Percentiles rank a stretch among this genome's conserved stretches.
phyloP scores from a whole-genome alignment of 2,329 filamentous ascomycete species.

The Chrysoporthe cubensis region DNA sequence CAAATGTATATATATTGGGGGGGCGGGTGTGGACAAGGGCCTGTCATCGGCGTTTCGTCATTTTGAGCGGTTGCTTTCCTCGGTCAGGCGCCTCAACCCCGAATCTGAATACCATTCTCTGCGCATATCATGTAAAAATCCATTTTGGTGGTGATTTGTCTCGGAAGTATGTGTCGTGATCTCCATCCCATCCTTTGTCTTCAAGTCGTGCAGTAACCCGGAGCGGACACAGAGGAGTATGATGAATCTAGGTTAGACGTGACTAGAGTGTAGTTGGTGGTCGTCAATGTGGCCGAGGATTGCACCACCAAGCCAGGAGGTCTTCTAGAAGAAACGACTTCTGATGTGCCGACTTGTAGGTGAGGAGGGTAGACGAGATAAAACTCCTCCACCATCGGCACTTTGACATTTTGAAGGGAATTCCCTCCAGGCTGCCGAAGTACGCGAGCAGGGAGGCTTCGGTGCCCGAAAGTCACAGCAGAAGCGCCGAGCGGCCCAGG shows the following conservation, averaged over 20 bases:
- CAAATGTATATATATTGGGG: too few relatives aligned
- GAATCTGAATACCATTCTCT: neutral
- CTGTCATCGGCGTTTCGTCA: neutral
- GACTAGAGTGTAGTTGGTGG: neutral
- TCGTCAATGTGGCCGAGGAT: conserved; percentile 4
- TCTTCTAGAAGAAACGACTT: conserved; percentile 6
- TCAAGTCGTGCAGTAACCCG: neutral
- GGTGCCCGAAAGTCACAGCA: conserved; percentile 13
- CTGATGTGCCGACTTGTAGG: neutral
- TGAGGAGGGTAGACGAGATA: neutral
- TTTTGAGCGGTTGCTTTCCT: neutral
- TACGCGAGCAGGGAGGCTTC: neutral
- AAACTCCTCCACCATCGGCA: conserved; percentile 4
- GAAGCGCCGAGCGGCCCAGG: conserved; percentile 1
- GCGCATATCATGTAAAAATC: too few relatives aligned
- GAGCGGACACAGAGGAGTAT: neutral
- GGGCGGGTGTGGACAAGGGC: neutral
- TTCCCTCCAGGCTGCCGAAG: neutral
- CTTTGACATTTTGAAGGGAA: conserved; percentile 6
- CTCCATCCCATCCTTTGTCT: neutral
- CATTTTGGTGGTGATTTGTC: neutral
- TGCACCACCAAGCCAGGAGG: conserved; percentile 6
- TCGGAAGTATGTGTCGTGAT: neutral
- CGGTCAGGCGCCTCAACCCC: neutral
- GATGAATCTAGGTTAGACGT: too few relatives aligned